phyloP scores from a whole-genome alignment of 441 rosid genomes.

The Dalechampia spathulata region DNA sequence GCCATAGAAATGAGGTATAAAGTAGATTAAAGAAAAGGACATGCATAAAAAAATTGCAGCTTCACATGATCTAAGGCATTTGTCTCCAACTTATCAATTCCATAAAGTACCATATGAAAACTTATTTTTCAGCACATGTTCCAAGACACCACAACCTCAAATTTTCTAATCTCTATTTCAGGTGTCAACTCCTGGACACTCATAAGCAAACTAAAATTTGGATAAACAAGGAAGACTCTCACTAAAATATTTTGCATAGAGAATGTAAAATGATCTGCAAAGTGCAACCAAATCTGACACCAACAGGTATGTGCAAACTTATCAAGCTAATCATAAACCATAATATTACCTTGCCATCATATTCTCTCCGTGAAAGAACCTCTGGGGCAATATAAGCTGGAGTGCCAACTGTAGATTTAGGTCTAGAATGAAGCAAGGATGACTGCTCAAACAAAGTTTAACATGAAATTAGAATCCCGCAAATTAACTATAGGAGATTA shows the following conservation, averaged over 20 bases:
- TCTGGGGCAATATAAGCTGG: conserved; percentile 98
- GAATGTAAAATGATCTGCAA: not conserved
- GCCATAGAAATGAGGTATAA: not conserved
- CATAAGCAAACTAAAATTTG: not conserved
- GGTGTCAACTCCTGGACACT: not conserved
- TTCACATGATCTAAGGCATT: not conserved
- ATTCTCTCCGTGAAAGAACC: conserved; percentile 81
- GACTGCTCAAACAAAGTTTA: conserved; percentile 40
- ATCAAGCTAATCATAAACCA: not conserved
- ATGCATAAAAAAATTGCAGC: not conserved
- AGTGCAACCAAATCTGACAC: not conserved
- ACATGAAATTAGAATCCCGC: not conserved
- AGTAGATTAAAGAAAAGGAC: not conserved
- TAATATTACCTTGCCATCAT: conserved; percentile 77
- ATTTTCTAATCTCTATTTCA: too few species aligned
- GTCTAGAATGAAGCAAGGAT: conserved; percentile 86
- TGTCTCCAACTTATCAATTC: too few species aligned
- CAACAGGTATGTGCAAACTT: not conserved
- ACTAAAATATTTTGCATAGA: too few species aligned
- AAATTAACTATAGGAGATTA: conserved; percentile 1
- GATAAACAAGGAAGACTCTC: too few species aligned
- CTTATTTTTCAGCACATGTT: too few species aligned
- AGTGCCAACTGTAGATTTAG: conserved; percentile 93
- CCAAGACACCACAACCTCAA: too few species aligned
- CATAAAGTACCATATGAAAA: too few species aligned